Base-by-base conservation (phyloP, 768 basidiomycete genomes). In the Mycena metata region DNA sequence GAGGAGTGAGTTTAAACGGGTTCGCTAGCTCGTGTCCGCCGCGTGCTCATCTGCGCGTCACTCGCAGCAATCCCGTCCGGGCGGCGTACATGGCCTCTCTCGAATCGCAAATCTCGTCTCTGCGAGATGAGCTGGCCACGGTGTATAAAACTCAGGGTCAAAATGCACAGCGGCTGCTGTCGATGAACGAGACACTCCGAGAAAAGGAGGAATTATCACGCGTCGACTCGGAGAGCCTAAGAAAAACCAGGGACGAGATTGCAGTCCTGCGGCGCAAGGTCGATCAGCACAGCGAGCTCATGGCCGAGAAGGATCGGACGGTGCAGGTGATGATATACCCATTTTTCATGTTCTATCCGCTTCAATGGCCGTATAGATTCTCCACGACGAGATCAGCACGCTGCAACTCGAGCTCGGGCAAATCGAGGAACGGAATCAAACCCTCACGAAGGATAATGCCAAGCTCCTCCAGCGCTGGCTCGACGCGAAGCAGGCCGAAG, bases 91-190 rank as follows among this genome's bases (percentile, higher is more conserved):
- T 96, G 79, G 84, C 91, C 1, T 98, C 97, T 21, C 89, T 99
- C 54, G 96, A 99, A 79, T 91, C 93, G 5, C 96, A 98, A 76
- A 93, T 99, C 78, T 95, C 95, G 2, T 91, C 93, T 13, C 84
- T 98, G 55, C 91, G 96, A 39, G 93, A 94, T 73, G 97, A 99
- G 78, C 86, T 98, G 56, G 95, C 96, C 3, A 94, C 93, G 11
- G 90, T 97, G 1, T 99, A 99, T 84, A 96, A 97, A 79, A 94
- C 95, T 0, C 96, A 99, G 70, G 94, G 95, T 5, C 95, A 97
- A 80, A 97, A 98, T 78, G 94, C 96, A 1, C 96, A 98, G 77
- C 88, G 96, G 43, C 87, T 97, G 10, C 85, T 99, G 16, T 88
- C 93, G 5, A 95, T 99, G 91, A 96, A 95, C 68, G 98, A 99